phyloP scores from a whole-genome alignment of 306 rosid genomes.

The Prunus fruticosa region DNA sequence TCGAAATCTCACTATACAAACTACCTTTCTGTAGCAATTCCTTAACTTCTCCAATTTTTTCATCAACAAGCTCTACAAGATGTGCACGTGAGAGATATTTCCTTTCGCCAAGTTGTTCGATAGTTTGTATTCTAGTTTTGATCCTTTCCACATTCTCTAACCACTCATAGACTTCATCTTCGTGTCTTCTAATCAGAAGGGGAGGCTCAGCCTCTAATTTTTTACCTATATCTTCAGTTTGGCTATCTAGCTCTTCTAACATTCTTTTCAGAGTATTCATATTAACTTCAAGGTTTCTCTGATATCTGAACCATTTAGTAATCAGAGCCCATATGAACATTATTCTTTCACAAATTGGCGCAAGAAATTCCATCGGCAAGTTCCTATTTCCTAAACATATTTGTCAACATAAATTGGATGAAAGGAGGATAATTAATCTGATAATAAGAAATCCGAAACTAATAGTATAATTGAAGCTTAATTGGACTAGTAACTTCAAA shows the following conservation, averaged over 20 bases:
- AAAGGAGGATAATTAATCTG: not conserved
- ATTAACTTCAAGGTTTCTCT: constrained; percentile 24
- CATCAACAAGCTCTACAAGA: constrained; percentile 23
- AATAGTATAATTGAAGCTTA: too few species aligned
- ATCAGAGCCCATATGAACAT: constrained; percentile 8
- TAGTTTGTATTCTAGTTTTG: constrained; percentile 13
- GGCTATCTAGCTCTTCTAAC: constrained; percentile 20
- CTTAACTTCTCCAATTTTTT: constrained; percentile 27
- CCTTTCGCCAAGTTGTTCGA: constrained; percentile 14
- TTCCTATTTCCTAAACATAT: constrained; percentile 11
- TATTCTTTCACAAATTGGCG: constrained; percentile 7
- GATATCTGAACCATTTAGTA: constrained; percentile 9
- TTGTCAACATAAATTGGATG: not conserved
- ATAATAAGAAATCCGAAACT: too few species aligned
- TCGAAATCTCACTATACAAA: not conserved
- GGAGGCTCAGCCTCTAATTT: not conserved
- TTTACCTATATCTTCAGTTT: constrained; percentile 18
- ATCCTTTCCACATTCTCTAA: constrained; percentile 19
- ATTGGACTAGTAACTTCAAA: too few species aligned
- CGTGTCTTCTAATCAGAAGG: not conserved
- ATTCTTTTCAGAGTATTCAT: constrained; percentile 21
- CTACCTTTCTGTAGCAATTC: constrained; percentile 35
- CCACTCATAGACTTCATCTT: constrained; percentile 28
- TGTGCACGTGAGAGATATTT: constrained; percentile 2
- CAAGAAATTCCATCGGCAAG: constrained; percentile 10